Conservation (phyloP, 352 stramenopile species). For the Phytophthora capsici region DNA sequence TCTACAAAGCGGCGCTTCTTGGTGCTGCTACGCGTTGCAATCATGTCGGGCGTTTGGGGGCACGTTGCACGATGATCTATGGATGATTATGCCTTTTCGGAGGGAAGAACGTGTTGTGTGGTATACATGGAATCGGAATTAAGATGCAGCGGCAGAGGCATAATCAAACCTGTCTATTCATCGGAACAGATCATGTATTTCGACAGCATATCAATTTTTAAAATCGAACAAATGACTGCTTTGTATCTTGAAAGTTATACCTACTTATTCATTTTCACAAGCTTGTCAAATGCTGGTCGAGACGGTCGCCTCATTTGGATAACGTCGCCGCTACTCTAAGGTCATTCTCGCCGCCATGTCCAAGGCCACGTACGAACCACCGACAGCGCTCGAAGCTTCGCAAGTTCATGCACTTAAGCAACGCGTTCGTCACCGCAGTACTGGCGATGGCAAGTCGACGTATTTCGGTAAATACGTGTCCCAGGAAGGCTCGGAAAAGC, state of each 20-base stretch:
- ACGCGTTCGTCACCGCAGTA: slow-evolving; percentile 77
- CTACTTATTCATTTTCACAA: no score
- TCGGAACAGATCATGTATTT: not conserved
- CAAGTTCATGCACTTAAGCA: slow-evolving; percentile 58
- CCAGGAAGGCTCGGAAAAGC: slow-evolving; percentile 84
- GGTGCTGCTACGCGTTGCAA: not conserved
- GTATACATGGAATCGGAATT: slow-evolving; percentile 8
- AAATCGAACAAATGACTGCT: no score
- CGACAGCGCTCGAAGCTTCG: slow-evolving; percentile 13
- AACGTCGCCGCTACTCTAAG: not conserved
- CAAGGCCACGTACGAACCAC: slow-evolving; percentile 20
- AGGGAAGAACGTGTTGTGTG: slow-evolving; percentile 6
- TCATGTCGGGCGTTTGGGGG: not conserved
- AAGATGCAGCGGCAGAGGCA: slow-evolving; percentile 15
- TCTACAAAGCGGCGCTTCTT: slow-evolving; percentile 26
- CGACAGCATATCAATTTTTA: not conserved
- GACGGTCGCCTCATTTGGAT: slow-evolving; percentile 20
- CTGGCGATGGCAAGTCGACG: slow-evolving; percentile 77
- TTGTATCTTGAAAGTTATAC: not conserved
- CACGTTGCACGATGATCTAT: no score
- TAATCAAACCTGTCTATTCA: slow-evolving; percentile 7
- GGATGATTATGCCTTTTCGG: slow-evolving; percentile 5
- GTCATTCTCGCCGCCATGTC: slow-evolving; percentile 10
- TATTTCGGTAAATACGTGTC: slow-evolving; percentile 92
- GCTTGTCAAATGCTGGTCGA: slow-evolving; percentile 7